A percentile compares a stretch with the other conserved stretches of the same genome.
phyloP scores from a whole-genome alignment of 306 rosid genomes.

The Lotus japonicus region DNA sequence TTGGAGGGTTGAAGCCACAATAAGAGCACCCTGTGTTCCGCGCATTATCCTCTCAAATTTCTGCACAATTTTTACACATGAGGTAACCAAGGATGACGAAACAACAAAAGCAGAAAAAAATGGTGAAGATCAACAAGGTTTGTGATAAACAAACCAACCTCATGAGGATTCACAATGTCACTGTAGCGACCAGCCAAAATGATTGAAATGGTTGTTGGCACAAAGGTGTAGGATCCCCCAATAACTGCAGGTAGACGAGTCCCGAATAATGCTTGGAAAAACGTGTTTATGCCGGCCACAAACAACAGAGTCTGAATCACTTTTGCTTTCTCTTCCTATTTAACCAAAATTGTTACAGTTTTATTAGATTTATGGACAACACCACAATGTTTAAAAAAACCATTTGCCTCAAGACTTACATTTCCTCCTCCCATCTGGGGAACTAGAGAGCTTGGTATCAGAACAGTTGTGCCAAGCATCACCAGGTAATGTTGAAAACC shows the following conservation, averaged over 20 bases:
- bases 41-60: slow-evolving; percentile 91
- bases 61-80: slow-evolving; percentile 36
- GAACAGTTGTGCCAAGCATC: slow-evolving; percentile 95
- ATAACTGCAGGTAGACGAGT: slow-evolving; percentile 93
- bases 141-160: slow-evolving; percentile 36
- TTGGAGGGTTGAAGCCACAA: slow-evolving; percentile 94
- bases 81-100: slow-evolving; percentile 5
- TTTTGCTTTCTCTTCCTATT: slow-evolving; percentile 90
- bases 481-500: slow-evolving; percentile 98
- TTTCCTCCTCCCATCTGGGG: slow-evolving; percentile 99
- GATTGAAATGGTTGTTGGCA: slow-evolving; percentile 91
- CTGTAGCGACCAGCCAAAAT: slow-evolving; percentile 88
- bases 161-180: slow-evolving; percentile 65
- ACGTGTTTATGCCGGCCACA: slow-evolving; percentile 86
- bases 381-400: background rate
- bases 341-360: slow-evolving; percentile 8
- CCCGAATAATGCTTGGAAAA: slow-evolving; percentile 71
- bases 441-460: slow-evolving; percentile 81
- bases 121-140: too few species aligned
- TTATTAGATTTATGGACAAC: slow-evolving; percentile 17
- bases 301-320: slow-evolving; percentile 80
- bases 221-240: slow-evolving; percentile 85
- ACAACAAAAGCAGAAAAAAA: background rate
- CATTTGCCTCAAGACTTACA: slow-evolving; percentile 39
- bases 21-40: slow-evolving; percentile 94